Percentiles rank a stretch among this genome's conserved stretches.
These are phyloP conservation scores for Sequoia sempervirens DNA, from an alignment of 75 land plant genomes.

Conservation along the genomic window DNA sequence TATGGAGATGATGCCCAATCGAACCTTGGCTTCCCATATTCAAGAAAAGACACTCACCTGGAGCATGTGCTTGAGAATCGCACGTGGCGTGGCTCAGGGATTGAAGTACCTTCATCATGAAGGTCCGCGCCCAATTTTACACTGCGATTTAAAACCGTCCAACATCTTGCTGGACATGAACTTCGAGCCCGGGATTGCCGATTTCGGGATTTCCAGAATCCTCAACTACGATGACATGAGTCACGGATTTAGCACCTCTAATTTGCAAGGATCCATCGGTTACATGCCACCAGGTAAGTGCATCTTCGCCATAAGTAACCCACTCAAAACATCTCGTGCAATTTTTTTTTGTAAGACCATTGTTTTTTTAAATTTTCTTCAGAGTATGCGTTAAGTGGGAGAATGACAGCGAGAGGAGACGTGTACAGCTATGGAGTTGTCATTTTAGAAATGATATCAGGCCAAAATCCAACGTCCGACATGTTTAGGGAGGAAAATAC, in stretches of 20 bases:
- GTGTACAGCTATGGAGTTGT: conserved; percentile 2
- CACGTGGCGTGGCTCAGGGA: not conserved
- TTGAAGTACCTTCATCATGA: not conserved
- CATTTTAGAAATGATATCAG: not conserved
- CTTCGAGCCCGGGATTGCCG: not conserved
- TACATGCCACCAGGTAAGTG: conserved; percentile 3
- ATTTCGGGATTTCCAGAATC: not conserved
- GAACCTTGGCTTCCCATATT: not conserved
- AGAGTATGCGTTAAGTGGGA: not conserved
- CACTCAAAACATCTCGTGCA: no score
- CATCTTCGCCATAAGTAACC: not conserved
- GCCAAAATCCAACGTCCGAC: not conserved
- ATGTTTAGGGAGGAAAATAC: not conserved
- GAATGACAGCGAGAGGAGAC: not conserved
- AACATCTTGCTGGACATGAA: not conserved
- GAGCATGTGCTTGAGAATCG: not conserved
- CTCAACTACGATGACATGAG: not conserved
- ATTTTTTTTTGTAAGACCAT: not conserved
- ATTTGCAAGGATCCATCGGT: not conserved
- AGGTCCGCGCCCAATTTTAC: not conserved
- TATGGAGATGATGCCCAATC: conserved; percentile 3
- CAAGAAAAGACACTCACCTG: not conserved
- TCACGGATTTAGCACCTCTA: not conserved
- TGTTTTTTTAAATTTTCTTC: not conserved
- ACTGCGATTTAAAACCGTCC: not conserved